phyloP scores from a whole-genome alignment of 306 rosid genomes.

The Quillaja saponaria region DNA sequence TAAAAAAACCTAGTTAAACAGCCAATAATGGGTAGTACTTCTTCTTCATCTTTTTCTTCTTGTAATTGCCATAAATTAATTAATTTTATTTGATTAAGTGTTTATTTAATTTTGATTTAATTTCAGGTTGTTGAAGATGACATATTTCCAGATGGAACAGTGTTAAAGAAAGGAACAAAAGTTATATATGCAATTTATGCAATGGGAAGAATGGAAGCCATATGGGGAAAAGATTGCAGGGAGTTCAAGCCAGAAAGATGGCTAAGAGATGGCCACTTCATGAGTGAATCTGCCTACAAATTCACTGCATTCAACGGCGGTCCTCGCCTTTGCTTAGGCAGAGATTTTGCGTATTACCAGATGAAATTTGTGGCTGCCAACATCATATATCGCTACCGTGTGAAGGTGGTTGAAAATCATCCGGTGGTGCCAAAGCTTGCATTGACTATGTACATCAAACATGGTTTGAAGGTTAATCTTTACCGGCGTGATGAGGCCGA shows the following conservation, averaged over 20 bases:
- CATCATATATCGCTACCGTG: slow-evolving; percentile 56
- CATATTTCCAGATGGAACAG: slow-evolving; percentile 74
- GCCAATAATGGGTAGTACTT: too few relatives aligned
- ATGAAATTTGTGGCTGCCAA: slow-evolving; percentile 87
- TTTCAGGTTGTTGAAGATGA: slow-evolving; percentile 67
- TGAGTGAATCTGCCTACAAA: slow-evolving; percentile 81
- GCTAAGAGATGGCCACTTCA: slow-evolving; percentile 69
- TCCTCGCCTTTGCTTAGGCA: slow-evolving; percentile 86
- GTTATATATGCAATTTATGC: slow-evolving; percentile 78
- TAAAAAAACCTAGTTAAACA: not conserved
- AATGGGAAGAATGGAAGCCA: slow-evolving; percentile 84
- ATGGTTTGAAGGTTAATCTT: slow-evolving; percentile 65
- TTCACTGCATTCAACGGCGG: slow-evolving; percentile 95
- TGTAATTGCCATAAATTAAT: too few relatives aligned
- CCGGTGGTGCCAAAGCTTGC: slow-evolving; percentile 81
- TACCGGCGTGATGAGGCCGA: slow-evolving; percentile 37
- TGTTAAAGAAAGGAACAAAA: slow-evolving; percentile 72
- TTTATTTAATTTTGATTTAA: not conserved
- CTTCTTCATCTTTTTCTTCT: too few relatives aligned
- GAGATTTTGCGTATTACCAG: slow-evolving; percentile 87
- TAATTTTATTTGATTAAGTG: too few relatives aligned
- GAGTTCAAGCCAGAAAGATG: slow-evolving; percentile 87
- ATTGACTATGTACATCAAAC: slow-evolving; percentile 81
- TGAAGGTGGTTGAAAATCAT: slow-evolving; percentile 54
- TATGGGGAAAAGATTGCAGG: slow-evolving; percentile 79